Percentiles rank a stretch among this genome's conserved stretches.
Conservation (phyloP, 306 rosid genomes). For the Abrus pulchellus region DNA sequence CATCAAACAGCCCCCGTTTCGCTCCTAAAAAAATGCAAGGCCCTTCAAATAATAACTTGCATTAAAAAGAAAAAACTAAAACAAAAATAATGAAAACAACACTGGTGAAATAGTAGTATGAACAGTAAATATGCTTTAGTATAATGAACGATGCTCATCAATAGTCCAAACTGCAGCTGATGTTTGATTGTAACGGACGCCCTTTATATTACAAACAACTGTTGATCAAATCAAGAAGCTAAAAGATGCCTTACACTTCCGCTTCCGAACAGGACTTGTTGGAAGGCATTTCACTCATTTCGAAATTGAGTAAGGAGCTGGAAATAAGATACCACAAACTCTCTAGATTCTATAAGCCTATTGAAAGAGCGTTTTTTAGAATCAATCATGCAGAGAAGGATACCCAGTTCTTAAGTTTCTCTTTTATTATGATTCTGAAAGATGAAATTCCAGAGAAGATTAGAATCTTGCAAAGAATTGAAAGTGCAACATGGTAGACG, state of each 20-base stretch:
- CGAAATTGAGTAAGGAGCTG: conserved; percentile 11
- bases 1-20: not conserved
- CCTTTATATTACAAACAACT: not conserved
- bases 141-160: not conserved
- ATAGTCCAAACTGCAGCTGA: not conserved
- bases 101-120: not conserved
- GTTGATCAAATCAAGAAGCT: not conserved
- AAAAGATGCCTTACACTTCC: not conserved
- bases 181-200: not conserved
- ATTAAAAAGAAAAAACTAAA: not conserved
- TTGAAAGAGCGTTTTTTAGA: not conserved
- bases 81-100: not conserved
- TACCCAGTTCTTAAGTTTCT: not conserved
- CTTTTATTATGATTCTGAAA: conserved; percentile 4
- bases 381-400: not conserved
- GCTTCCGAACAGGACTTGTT: not conserved
- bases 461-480: conserved; percentile 1
- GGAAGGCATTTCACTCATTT: not conserved
- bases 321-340: not conserved
- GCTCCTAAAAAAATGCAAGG: not conserved
- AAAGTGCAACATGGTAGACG: not conserved
- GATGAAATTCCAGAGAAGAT: not conserved
- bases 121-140: conserved; percentile 7
- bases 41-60: not conserved
- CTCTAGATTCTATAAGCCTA: not conserved